A percentile compares a stretch with the other conserved stretches of the same genome.
phyloP scores from a whole-genome alignment of 2,329 filamentous ascomycete genomes.

The Leptodontidium sp. region DNA sequence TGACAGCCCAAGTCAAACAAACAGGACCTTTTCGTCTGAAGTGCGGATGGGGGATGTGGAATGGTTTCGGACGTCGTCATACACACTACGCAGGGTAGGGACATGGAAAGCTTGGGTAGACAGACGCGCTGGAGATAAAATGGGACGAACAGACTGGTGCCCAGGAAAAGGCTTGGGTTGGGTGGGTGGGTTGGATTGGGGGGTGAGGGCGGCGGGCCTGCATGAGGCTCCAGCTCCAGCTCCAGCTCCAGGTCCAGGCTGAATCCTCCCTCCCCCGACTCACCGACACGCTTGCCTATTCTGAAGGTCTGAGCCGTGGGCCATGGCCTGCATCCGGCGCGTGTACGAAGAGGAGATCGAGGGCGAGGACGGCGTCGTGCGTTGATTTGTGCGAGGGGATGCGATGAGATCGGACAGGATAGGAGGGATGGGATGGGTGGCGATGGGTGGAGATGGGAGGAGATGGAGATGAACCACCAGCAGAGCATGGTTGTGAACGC shows the following conservation, averaged over 20 bases:
- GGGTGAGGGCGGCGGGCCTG: background rate
- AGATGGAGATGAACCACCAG: no score
- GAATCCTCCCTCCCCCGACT: background rate
- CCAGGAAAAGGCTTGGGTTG: background rate
- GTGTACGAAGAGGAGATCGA: background rate
- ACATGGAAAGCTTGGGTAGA: conserved; percentile 12
- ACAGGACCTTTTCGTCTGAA: background rate
- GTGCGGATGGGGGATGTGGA: background rate
- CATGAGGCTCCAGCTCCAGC: conserved; percentile 3
- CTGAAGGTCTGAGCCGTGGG: background rate
- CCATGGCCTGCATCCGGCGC: conserved; percentile 13
- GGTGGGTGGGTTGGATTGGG: no score
- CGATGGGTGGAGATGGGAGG: background rate
- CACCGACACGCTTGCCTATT: conserved; percentile 6
- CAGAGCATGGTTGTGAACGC: background rate
- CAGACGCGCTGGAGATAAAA: conserved; percentile 3
- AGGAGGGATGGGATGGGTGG: background rate
- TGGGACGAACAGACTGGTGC: conserved; percentile 9
- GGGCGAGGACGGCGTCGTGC: background rate
- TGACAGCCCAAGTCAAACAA: background rate
- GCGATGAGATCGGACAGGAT: no score
- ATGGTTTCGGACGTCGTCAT: conserved; percentile 7
- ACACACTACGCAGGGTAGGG: background rate
- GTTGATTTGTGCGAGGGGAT: background rate
- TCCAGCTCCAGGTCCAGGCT: no score